Conservation (phyloP, 441 rosid species). For the Macaranga tanarius region DNA sequence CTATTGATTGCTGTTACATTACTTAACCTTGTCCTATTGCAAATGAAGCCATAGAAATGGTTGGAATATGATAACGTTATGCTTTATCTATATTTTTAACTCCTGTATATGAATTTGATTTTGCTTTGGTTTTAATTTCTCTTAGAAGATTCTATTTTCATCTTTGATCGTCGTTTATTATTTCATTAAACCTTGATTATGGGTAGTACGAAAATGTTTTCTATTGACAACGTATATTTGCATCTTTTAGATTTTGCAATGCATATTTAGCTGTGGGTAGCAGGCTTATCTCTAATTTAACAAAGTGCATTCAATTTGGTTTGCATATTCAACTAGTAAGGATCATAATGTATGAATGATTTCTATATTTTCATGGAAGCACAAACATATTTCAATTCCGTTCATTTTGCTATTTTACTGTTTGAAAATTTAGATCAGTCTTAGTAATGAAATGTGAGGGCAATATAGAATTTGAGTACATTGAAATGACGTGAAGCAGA, state of each 20-base stretch:
- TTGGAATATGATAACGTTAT: conserved; percentile 33
- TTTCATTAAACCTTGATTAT: not conserved
- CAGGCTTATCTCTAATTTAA: conserved; percentile 4
- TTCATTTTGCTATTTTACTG: not conserved
- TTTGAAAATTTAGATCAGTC: not conserved
- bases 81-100: not conserved
- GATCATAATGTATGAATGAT: not conserved
- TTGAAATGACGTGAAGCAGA: not conserved
- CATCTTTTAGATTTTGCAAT: not conserved
- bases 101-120: not conserved
- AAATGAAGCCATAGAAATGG: conserved; percentile 63
- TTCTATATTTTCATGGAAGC: not conserved
- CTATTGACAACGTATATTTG: not conserved
- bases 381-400: not conserved
- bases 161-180: not conserved
- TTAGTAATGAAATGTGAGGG: not conserved
- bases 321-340: not conserved
- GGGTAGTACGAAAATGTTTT: not conserved
- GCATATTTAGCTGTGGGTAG: not conserved
- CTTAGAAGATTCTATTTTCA: conserved; percentile 13
- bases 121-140: not conserved
- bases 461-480: not conserved
- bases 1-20: conserved; percentile 31
- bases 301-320: not conserved
- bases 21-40: conserved; percentile 54